Evolutionary conservation across 805 yeast species (phyloP), one percentile per base, ranked within the genome.

Genomic region (Vanderwaltozyma yarrowii): DNA sequence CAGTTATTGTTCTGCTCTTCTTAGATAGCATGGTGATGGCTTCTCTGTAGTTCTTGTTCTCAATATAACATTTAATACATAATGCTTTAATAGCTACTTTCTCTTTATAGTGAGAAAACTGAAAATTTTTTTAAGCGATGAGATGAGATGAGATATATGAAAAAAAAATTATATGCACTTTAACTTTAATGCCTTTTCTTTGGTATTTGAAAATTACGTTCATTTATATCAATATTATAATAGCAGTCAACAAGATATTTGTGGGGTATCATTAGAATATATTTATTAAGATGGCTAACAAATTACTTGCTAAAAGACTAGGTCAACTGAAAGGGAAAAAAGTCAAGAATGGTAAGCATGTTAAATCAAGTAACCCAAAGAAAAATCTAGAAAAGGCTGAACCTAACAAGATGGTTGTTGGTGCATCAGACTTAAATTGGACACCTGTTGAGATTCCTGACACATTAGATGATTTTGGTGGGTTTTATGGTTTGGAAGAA

Each of bases 401-500:
- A 28, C 16, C 27, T 17, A n/a, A 19, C 8, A 24, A 19, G 11
- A 28, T 31, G 14, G 51, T 69, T 18, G 74, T 78, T 13, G 64
- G 64, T 18, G 71, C 73, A 2, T 70, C 70, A 44, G 66, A 67
- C 15, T 61, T 83, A 45, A 63, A 66, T 8, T 89, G 98, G 98
- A 82, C 80, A 46, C 56, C 78, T 3, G 94, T 88, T 7, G 81
- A 78, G 2, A 71, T 88, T 37, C 89, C 94, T 4, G 89, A 84
- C 45, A 78, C 85, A 19, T 61, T 84, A 35, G 95, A 78, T 43
- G 95, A 86, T 58, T 84, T 81, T 53, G 88, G 83, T 46, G 96
- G 96, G 0, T 80, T 88, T 50, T 86, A 78, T 56, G 98, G 96
- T 0, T 64, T 92, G 26, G 98, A 89, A 58, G 97, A 89, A 56